phyloP scores from a whole-genome alignment of 345 rosid species.

The Alliaria petiolata region DNA sequence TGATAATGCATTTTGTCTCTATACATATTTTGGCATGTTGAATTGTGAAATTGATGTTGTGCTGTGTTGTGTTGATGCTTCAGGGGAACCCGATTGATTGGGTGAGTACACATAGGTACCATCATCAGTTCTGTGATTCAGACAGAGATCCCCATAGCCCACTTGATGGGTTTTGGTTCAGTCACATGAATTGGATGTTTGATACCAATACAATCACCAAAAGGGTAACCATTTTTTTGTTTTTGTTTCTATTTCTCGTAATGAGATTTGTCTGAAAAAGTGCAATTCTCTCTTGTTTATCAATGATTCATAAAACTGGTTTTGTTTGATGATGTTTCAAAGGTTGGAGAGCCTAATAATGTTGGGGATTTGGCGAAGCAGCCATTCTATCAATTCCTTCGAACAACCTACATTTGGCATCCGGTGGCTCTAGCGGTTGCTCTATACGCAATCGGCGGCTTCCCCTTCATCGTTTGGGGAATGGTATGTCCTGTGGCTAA shows the following conservation, averaged over 20 bases:
- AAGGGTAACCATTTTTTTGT: slow-evolving; percentile 47
- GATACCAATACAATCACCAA: slow-evolving; percentile 46
- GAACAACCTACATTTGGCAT: slow-evolving; percentile 61
- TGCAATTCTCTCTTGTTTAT: neutral
- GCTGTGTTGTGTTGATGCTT: slow-evolving; percentile 19
- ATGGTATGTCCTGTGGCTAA: slow-evolving; percentile 48
- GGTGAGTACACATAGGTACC: slow-evolving; percentile 94
- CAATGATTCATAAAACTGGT: neutral
- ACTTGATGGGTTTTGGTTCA: slow-evolving; percentile 87
- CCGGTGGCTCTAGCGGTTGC: slow-evolving; percentile 58
- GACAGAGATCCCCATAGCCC: slow-evolving; percentile 96
- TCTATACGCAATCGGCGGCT: slow-evolving; percentile 64
- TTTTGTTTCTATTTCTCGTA: neutral
- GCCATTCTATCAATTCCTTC: slow-evolving; percentile 65
- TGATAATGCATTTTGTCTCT: neutral
- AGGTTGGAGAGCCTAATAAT: slow-evolving; percentile 80
- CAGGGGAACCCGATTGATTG: slow-evolving; percentile 73
- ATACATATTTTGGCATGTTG: neutral
- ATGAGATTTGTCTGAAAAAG: neutral
- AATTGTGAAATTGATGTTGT: neutral
- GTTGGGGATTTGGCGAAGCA: slow-evolving; percentile 85
- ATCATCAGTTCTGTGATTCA: slow-evolving; percentile 85
- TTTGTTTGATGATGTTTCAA: slow-evolving; percentile 7
- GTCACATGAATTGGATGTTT: slow-evolving; percentile 86
- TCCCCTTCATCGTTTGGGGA: slow-evolving; percentile 92